Evolutionary conservation across 2,329 filamentous ascomycete species (phyloP).

Genomic region (Calonectria pteridis): DNA sequence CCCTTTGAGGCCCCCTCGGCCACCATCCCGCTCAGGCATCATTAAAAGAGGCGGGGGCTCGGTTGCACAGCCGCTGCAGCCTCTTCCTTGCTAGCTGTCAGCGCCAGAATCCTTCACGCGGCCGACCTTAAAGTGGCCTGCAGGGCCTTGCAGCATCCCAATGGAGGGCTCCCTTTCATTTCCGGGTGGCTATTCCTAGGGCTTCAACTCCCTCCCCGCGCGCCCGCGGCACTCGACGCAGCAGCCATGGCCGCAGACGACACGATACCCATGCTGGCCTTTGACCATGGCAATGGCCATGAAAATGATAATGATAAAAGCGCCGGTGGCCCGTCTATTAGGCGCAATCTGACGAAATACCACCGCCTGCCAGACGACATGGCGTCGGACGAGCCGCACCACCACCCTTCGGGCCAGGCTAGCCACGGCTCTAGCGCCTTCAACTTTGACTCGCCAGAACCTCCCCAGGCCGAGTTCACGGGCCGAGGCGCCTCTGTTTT

Average conservation of each 20-base stretch:
- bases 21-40: neutral
- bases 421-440: neutral
- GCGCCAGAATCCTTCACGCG: neutral
- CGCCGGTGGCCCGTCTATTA: neutral
- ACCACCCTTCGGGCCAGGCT: neutral
- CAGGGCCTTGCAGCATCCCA: neutral
- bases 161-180: neutral
- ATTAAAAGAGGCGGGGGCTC: neutral
- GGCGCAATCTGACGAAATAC: neutral
- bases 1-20: neutral
- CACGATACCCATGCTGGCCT: constrained; percentile 3
- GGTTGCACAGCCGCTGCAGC: neutral
- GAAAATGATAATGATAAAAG: neutral
- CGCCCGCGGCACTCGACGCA: neutral
- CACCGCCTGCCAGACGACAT: neutral
- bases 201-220: neutral
- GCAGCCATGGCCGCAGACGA: neutral
- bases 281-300: too few relatives aligned
- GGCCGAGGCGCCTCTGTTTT: neutral
- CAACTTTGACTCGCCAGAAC: constrained; percentile 7
- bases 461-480: neutral
- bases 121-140: neutral
- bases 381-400: neutral
- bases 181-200: neutral
- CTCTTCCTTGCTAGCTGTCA: neutral